These are phyloP conservation scores for Athelia psychrophila DNA, from an alignment of 1,284 basidiomycete genomes.

Conservation along the genomic window DNA sequence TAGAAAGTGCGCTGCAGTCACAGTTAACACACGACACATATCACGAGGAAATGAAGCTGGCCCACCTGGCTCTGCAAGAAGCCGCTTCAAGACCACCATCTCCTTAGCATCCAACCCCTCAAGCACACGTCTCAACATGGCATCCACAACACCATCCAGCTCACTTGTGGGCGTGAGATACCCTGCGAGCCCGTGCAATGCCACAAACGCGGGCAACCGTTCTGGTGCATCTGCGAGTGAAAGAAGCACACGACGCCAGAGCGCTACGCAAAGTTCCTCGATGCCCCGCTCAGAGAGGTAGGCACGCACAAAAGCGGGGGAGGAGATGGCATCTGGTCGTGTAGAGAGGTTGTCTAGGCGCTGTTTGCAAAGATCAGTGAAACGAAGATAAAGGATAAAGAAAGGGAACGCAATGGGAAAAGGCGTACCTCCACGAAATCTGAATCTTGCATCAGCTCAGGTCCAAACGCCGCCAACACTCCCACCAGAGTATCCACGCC, in stretches of 20 bases:
- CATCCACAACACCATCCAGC: constrained; percentile 31
- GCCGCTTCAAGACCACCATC: constrained; percentile 25
- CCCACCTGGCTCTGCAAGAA: constrained; percentile 36
- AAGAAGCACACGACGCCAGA: constrained; percentile 46
- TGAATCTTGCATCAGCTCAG: constrained; percentile 36
- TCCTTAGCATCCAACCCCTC: constrained; percentile 17
- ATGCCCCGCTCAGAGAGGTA: constrained; percentile 44
- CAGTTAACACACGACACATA: constrained; percentile 1
- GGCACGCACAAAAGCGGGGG: constrained; percentile 42
- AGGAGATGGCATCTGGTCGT: constrained; percentile 27
- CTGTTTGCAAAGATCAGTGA: constrained; percentile 23
- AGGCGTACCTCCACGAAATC: constrained; percentile 17
- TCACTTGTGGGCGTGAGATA: constrained; percentile 41
- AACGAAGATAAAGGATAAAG: constrained; percentile 4
- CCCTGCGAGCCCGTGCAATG: constrained; percentile 32
- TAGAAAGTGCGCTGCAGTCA: constrained; percentile 30
- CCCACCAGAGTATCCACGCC: constrained; percentile 27
- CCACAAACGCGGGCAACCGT: constrained; percentile 36
- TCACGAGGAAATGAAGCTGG: constrained; percentile 9
- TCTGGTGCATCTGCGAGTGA: constrained; percentile 15
- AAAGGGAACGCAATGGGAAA: constrained; percentile 13
- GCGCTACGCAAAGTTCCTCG: constrained; percentile 23
- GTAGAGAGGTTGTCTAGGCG: constrained; percentile 42
- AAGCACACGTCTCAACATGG: constrained; percentile 29
- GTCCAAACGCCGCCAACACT: constrained; percentile 40